Evolutionary conservation across 441 rosid species (phyloP).

Genomic region (Jatropha podagrica): DNA sequence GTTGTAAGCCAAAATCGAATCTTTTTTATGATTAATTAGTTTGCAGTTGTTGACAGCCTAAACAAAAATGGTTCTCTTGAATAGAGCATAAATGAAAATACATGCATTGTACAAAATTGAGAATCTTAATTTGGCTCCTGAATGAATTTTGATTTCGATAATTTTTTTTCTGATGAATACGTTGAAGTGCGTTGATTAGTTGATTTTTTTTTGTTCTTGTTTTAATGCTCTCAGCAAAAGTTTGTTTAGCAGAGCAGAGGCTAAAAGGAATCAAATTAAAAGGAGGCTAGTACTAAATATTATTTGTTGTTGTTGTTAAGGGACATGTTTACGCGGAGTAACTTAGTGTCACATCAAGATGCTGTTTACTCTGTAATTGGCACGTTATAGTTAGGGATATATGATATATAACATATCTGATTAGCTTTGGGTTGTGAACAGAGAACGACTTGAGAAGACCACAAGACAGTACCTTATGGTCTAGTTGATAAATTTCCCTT

Average conservation of each 20-base stretch:
- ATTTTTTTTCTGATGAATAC: not conserved
- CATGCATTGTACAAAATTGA: not conserved
- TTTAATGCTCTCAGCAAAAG: not conserved
- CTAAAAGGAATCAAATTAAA: not conserved
- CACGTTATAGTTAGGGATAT: not conserved
- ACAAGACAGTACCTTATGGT: not conserved
- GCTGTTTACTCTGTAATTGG: not conserved
- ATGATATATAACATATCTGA: not conserved
- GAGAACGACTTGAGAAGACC: not conserved
- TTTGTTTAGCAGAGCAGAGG: not conserved
- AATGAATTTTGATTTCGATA: not conserved
- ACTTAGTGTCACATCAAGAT: not conserved
- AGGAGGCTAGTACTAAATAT: not conserved
- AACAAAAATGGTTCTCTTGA: not conserved
- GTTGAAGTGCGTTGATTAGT: not conserved
- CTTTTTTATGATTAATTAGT: not conserved
- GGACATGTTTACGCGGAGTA: not conserved
- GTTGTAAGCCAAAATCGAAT: conserved; percentile 10
- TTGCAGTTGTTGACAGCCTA: not conserved
- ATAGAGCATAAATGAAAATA: not conserved
- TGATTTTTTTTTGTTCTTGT: not conserved
- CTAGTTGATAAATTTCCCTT: not conserved
- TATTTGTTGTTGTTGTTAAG: not conserved
- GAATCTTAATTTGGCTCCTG: not conserved
- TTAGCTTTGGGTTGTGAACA: not conserved